phyloP scores from a whole-genome alignment of 2,329 filamentous ascomycete genomes.

The Dendrostoma leiphaemia region DNA sequence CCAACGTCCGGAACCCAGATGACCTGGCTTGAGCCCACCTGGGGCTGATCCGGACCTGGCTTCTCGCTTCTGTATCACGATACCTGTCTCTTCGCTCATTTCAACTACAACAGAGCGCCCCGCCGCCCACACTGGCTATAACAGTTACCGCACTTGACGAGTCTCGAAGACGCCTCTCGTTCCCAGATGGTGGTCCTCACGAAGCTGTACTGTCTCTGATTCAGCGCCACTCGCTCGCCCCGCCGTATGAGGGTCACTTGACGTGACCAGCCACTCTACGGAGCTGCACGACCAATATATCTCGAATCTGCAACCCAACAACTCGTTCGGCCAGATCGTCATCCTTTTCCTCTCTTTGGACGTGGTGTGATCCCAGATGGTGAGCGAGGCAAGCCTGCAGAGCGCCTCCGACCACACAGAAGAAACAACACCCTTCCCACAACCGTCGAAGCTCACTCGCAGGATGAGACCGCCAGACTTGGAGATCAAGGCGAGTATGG shows the following conservation, averaged over 20 bases:
- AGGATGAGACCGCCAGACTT: slow-evolving; percentile 39
- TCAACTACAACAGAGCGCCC: neutral
- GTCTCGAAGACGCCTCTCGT: slow-evolving; percentile 8
- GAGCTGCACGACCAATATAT: neutral
- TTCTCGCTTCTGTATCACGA: slow-evolving; percentile 13
- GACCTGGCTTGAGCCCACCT: neutral
- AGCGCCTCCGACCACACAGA: neutral
- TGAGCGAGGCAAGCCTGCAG: slow-evolving; percentile 2
- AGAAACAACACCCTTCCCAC: slow-evolving; percentile 21
- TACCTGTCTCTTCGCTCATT: slow-evolving; percentile 13
- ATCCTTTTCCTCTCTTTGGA: neutral
- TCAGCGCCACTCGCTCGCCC: slow-evolving; percentile 10
- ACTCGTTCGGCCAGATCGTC: neutral
- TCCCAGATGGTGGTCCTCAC: neutral
- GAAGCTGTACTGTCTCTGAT: slow-evolving; percentile 3
- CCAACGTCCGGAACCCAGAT: neutral
- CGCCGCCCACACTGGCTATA: neutral
- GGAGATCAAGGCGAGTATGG: slow-evolving; percentile 27
- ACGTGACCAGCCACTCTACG: slow-evolving; percentile 10
- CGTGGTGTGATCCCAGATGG: neutral
- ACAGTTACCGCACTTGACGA: neutral
- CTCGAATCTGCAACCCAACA: neutral
- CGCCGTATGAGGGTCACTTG: neutral
- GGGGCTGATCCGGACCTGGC: slow-evolving; percentile 3
- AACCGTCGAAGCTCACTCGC: slow-evolving; percentile 22